A percentile compares a stretch with the other conserved stretches of the same genome.
Conservation (phyloP, 176 grass and related monocot genomes). For the Zizania latifolia region DNA sequence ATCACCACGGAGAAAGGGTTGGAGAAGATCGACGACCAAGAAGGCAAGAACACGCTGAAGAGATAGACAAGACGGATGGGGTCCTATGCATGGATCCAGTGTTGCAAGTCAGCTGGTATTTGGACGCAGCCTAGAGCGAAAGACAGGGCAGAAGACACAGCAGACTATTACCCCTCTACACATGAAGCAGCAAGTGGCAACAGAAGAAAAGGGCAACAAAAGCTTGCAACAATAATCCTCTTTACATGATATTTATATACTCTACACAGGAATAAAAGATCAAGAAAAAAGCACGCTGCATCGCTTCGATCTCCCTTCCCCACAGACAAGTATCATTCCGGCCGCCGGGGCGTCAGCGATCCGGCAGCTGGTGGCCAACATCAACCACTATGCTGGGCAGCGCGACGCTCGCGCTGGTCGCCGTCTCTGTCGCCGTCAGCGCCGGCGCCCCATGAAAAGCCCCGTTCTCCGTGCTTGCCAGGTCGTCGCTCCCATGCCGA, state of each 20-base stretch:
- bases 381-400: constrained; percentile 34
- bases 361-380: constrained; percentile 30
- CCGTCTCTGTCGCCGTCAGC: neutral
- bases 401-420: neutral
- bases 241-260: neutral
- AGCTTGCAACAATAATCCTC: neutral
- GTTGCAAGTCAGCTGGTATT: no score
- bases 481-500: neutral
- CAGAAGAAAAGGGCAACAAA: neutral
- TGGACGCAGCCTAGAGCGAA: no score
- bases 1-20: no score
- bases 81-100: no score
- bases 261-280: neutral
- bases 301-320: neutral
- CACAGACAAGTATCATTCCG: neutral
- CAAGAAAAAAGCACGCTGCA: neutral
- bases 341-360: constrained; percentile 22
- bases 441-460: neutral
- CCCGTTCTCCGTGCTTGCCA: constrained; percentile 9
- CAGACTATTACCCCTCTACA: no score
- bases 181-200: neutral
- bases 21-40: no score
- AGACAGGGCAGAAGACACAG: no score
- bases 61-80: no score
- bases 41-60: no score